Evolutionary conservation across 345 rosid species (phyloP), one percentile per base, ranked within the genome.

Genomic region (Citrus unshiu): DNA sequence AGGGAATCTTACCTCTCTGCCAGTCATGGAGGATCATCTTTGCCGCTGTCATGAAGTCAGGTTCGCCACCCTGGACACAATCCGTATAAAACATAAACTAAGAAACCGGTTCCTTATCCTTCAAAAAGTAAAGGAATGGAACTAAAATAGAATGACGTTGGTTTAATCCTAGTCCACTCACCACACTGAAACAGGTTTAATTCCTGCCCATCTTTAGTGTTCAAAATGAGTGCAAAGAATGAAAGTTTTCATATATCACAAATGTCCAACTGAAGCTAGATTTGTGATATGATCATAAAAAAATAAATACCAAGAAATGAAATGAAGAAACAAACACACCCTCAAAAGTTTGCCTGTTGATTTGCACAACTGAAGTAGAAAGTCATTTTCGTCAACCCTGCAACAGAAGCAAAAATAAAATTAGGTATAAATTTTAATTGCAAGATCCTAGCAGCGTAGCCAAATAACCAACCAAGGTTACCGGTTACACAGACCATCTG

Each of bases 1-100:
- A 93, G 30, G 98, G 98, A 77, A 95, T 92, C 72, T 65, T 89
- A 34, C 98, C 98, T 77, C 98, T 89, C 84, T 95, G 98, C 98
- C 98, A 92, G 84, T 95, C 98, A 67, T 95, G 98, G 58, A 95
- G 98, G 62, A 95, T 78, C 98, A 93, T 95, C 90, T 93, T 95
- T 2, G 97, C 97, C 14, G 87, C 98, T 4, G 98, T 93, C 79
- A 77, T 90, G 76, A 86, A 76, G 80, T 95, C 98, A 54, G 97
- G 98, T 85, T 95, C 98, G 51, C 98, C 98, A 51, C 97, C 98
- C 98, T 95, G 84, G 9, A 79, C 24, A 59, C 13, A 61, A 27
- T 14, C 54, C 73, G 64, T 68, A 34, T 7, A 37, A 24, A 72
- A 56, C 24, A 61, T 34, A 56, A 32, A 68, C 30, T 24, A 57